Percentiles rank a stretch among this genome's conserved stretches.
phyloP scores from a whole-genome alignment of 176 grass and related monocot genomes.

The Elymus sibiricus region DNA sequence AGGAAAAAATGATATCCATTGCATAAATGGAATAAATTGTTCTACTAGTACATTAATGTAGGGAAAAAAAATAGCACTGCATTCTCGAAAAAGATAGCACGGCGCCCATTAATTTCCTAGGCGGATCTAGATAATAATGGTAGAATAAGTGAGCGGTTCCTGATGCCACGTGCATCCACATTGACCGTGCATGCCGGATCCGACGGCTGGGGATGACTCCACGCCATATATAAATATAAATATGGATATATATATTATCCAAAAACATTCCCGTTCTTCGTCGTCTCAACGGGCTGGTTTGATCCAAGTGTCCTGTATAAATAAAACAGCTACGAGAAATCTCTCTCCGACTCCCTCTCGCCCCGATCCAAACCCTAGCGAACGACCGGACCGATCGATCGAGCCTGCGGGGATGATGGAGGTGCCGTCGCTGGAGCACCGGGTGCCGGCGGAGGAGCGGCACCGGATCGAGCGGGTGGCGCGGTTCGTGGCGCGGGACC shows the following conservation, averaged over 20 bases:
- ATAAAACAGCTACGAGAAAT: neutral
- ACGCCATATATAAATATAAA: neutral
- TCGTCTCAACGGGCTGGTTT: neutral
- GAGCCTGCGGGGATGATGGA: constrained; percentile 4
- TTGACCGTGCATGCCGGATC: neutral
- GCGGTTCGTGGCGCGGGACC: constrained; percentile 53
- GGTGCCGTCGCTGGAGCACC: constrained; percentile 22
- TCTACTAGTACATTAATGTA: neutral
- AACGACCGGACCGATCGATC: neutral
- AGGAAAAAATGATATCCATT: neutral
- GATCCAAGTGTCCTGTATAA: constrained; percentile 12
- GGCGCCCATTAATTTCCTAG: neutral
- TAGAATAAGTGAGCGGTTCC: neutral
- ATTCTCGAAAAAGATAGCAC: no score
- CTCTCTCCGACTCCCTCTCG: neutral
- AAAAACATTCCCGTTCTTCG: neutral
- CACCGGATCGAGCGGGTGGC: constrained; percentile 72
- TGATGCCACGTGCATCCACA: neutral
- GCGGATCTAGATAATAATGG: neutral
- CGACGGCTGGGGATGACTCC: neutral
- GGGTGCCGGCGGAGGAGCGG: constrained; percentile 52
- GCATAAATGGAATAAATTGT: neutral
- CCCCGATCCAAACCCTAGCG: neutral
- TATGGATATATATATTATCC: neutral
- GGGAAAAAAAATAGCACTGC: no score